Conservation (phyloP, 177 flowering plant genomes). For the Vitis hybrid region DNA sequence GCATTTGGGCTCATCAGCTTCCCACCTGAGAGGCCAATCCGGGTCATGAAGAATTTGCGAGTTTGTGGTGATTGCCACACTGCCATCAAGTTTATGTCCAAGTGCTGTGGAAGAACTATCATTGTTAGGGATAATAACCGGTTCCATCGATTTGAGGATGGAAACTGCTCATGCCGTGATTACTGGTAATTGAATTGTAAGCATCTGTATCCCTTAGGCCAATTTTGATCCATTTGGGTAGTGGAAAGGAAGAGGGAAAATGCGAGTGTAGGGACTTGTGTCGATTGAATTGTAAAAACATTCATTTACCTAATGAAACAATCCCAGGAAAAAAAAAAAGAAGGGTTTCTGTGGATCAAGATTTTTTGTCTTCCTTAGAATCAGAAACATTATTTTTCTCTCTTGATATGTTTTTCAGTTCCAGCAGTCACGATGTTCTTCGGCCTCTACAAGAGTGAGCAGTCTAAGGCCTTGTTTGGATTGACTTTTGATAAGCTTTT, state of each 20-base stretch:
- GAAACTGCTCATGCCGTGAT: conserved; percentile 85
- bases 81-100: conserved; percentile 84
- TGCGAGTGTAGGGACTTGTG: not conserved
- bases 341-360: not conserved
- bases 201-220: not conserved
- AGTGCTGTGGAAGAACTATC: conserved; percentile 63
- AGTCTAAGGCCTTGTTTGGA: no score
- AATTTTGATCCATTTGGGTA: not conserved
- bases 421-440: no score
- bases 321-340: not conserved
- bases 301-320: not conserved
- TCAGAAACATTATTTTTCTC: no score
- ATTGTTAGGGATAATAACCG: conserved; percentile 82
- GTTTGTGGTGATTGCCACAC: conserved; percentile 88
- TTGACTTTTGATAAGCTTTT: no score
- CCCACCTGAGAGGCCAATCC: conserved; percentile 63
- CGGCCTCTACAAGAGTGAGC: no score
- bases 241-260: not conserved
- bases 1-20: conserved; percentile 81
- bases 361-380: not conserved
- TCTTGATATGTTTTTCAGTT: no score
- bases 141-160: conserved; percentile 85
- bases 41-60: conserved; percentile 92
- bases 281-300: not conserved
- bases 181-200: conserved; percentile 58